Evolutionary conservation across 345 rosid species (phyloP).

Genomic region (Salix purpurea): DNA sequence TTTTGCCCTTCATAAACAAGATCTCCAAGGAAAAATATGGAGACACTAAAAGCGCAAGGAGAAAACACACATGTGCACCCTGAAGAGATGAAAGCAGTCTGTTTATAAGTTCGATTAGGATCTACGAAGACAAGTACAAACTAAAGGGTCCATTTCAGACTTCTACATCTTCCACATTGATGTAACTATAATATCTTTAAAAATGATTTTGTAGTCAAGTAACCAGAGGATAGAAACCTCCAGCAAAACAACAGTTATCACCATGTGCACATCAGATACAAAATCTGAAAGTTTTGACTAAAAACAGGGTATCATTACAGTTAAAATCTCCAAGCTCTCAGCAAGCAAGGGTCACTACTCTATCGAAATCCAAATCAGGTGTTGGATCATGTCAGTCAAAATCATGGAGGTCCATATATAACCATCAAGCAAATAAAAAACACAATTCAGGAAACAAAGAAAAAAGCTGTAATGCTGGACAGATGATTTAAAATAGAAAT

Average conservation of each 20-base stretch:
- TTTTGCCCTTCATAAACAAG: neutral
- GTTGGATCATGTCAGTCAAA: neutral
- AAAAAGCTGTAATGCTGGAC: neutral
- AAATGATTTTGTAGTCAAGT: neutral
- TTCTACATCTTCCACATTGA: neutral
- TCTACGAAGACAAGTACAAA: neutral
- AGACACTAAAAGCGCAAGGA: neutral
- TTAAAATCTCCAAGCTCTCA: neutral
- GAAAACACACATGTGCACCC: neutral
- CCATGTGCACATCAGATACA: neutral
- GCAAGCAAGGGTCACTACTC: neutral
- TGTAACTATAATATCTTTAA: neutral
- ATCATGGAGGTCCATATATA: neutral
- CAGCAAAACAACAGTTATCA: neutral
- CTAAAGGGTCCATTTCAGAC: neutral
- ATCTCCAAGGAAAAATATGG: neutral
- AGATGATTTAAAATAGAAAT: constrained; percentile 1
- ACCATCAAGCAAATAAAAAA: neutral
- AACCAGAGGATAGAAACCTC: neutral
- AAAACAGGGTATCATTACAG: neutral
- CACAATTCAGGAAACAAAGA: neutral
- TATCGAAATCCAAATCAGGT: neutral
- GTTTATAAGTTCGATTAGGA: neutral
- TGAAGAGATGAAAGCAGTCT: neutral
- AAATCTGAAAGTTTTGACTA: neutral